Percentiles rank a stretch among this genome's conserved stretches.
phyloP scores from a whole-genome alignment of 1,284 basidiomycete genomes.

The Trichosporon ovoides region DNA sequence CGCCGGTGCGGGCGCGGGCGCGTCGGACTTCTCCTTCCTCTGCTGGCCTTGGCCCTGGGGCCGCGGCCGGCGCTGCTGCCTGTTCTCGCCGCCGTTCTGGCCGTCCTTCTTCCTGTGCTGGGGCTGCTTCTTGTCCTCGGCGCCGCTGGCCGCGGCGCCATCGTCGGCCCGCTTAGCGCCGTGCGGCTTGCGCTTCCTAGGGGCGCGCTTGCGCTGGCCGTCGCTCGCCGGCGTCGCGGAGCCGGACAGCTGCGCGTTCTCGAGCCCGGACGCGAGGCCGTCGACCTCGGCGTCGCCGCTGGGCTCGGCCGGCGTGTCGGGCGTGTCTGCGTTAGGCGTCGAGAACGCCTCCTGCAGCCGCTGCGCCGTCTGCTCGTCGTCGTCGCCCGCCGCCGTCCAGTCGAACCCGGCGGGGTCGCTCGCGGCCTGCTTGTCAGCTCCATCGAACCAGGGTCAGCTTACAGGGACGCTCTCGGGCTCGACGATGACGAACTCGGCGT shows the following conservation, averaged over 20 bases:
- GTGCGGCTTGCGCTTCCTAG: conserved; percentile 7
- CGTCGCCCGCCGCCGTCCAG: conserved; percentile 31
- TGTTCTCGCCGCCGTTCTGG: neutral
- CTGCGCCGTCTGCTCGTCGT: conserved; percentile 12
- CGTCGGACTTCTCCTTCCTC: conserved; percentile 5
- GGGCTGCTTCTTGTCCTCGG: neutral
- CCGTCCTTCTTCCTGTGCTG: neutral
- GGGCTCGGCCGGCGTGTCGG: neutral
- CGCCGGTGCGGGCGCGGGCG: neutral
- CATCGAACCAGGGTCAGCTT: neutral
- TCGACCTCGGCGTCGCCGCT: conserved; percentile 7
- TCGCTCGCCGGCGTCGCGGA: neutral
- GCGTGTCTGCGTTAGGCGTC: no score
- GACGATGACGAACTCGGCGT: conserved; percentile 27
- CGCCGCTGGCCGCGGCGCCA: neutral
- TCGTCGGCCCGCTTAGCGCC: neutral
- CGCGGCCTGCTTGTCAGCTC: neutral
- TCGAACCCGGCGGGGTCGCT: conserved; percentile 16
- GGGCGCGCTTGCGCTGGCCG: conserved; percentile 8
- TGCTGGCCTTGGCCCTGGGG: neutral
- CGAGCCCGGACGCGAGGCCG: conserved; percentile 3
- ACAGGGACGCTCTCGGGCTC: conserved; percentile 10
- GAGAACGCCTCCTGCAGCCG: neutral
- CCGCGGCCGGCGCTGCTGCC: neutral
- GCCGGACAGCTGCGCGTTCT: neutral